These are phyloP conservation scores for Hericium coralloides DNA, from an alignment of 768 basidiomycete species.

Conservation along the genomic window DNA sequence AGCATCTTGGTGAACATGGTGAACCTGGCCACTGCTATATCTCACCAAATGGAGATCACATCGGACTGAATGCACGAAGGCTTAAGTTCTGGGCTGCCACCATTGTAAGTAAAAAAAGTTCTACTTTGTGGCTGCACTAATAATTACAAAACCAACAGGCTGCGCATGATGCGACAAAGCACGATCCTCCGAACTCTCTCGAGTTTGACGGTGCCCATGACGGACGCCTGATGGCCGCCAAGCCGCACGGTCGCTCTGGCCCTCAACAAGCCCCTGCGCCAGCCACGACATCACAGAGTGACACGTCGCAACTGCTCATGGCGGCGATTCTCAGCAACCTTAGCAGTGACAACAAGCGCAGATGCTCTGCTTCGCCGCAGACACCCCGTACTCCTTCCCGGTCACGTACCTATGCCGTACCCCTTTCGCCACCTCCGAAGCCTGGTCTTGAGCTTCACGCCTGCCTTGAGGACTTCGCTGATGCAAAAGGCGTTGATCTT, in stretches of 20 bases:
- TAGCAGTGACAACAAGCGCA: not conserved
- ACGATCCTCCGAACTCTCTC: conserved; percentile 7
- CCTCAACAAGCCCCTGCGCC: not conserved
- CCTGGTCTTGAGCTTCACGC: not conserved
- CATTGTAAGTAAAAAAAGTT: conserved; percentile 9
- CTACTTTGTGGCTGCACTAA: not conserved
- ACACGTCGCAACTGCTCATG: conserved; percentile 2
- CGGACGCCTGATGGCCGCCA: not conserved
- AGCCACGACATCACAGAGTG: not conserved
- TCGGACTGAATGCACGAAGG: conserved; percentile 7
- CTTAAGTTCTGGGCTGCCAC: conserved; percentile 10
- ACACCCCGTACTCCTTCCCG: not conserved
- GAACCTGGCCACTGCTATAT: not conserved
- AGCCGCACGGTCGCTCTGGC: conserved; percentile 8
- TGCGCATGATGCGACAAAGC: conserved; percentile 2
- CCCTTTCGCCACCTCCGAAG: not conserved
- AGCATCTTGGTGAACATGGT: conserved; percentile 3
- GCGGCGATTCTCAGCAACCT: conserved; percentile 1
- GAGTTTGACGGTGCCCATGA: conserved; percentile 12
- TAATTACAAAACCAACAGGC: not conserved
- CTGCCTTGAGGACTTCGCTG: not conserved
- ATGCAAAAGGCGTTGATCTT: not conserved
- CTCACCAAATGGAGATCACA: not conserved
- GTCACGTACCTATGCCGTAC: not conserved
- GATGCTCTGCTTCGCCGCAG: not conserved